These are phyloP conservation scores for Naematelia encephala DNA, from an alignment of 768 basidiomycete species.

Conservation along the genomic window DNA sequence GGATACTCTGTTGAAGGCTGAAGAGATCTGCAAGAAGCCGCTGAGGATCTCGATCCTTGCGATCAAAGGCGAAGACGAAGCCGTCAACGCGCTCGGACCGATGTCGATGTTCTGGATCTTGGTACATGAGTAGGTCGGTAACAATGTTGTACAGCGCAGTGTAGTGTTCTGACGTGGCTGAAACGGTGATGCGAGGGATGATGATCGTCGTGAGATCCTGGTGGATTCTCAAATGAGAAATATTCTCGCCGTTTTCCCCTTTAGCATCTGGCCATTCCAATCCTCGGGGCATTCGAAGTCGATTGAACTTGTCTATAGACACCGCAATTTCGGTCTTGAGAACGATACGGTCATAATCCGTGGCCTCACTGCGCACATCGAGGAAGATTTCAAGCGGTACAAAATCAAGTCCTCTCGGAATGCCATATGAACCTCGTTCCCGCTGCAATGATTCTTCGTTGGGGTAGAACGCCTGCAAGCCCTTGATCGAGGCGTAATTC, in stretches of 20 bases:
- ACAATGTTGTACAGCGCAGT: slow-evolving; percentile 80
- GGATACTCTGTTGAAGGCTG: slow-evolving; percentile 66
- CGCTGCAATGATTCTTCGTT: slow-evolving; percentile 17
- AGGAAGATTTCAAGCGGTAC: slow-evolving; percentile 89
- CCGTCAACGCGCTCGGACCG: slow-evolving; percentile 75
- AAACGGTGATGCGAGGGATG: slow-evolving; percentile 81
- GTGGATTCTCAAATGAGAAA: slow-evolving; percentile 62
- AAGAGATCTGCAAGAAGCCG: slow-evolving; percentile 41
- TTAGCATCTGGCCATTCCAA: slow-evolving; percentile 52
- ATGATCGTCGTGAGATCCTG: slow-evolving; percentile 79
- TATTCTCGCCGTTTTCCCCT: slow-evolving; percentile 33
- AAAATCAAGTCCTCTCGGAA: slow-evolving; percentile 39
- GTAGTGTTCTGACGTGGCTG: slow-evolving; percentile 78
- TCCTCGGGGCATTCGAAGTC: slow-evolving; percentile 62
- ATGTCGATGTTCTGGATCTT: slow-evolving; percentile 76
- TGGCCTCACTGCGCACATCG: slow-evolving; percentile 75
- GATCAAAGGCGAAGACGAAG: slow-evolving; percentile 78
- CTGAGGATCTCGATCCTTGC: slow-evolving; percentile 31
- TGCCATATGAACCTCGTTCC: slow-evolving; percentile 15
- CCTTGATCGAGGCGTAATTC: slow-evolving; percentile 71
- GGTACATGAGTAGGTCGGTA: slow-evolving; percentile 81
- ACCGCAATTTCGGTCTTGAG: slow-evolving; percentile 81
- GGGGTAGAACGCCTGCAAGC: slow-evolving; percentile 85
- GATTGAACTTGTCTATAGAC: slow-evolving; percentile 92
- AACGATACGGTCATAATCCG: slow-evolving; percentile 81